phyloP scores from a whole-genome alignment of 768 basidiomycete genomes.

The Mycena belliarum region DNA sequence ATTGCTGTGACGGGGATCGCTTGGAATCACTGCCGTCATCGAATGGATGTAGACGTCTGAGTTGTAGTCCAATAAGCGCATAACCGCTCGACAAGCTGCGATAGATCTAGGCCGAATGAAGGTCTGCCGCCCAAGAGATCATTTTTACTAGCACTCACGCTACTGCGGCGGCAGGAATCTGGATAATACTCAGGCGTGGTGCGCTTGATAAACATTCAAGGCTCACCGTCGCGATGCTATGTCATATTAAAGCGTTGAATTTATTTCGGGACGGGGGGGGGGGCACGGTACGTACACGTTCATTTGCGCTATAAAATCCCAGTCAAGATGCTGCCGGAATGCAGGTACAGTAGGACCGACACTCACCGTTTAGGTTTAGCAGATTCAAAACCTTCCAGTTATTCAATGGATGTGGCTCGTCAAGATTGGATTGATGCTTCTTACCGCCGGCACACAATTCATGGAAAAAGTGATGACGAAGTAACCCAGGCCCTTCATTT shows the following conservation, averaged over 20 bases:
- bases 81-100: slow-evolving; percentile 69
- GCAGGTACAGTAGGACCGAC: slow-evolving; percentile 13
- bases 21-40: slow-evolving; percentile 38
- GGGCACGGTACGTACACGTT: slow-evolving; percentile 49
- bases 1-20: slow-evolving; percentile 34
- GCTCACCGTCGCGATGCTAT: slow-evolving; percentile 56
- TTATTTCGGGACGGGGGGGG: background rate
- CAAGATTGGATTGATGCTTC: slow-evolving; percentile 25
- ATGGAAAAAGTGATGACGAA: slow-evolving; percentile 66
- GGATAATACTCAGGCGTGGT: background rate
- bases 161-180: slow-evolving; percentile 67
- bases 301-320: slow-evolving; percentile 48
- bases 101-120: too few relatives aligned
- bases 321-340: background rate
- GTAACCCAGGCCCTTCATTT: slow-evolving; percentile 64
- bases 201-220: slow-evolving; percentile 14
- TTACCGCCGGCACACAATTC: slow-evolving; percentile 68
- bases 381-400: slow-evolving; percentile 52
- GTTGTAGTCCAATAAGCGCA: slow-evolving; percentile 61
- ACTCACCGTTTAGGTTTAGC: slow-evolving; percentile 57
- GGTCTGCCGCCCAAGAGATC: too few relatives aligned
- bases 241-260: background rate
- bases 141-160: slow-evolving; percentile 48
- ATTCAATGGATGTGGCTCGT: background rate
- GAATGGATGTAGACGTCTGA: slow-evolving; percentile 50